These are phyloP conservation scores for Colletotrichum sp. DNA, from an alignment of 2,329 filamentous ascomycete genomes.

Conservation along the genomic window DNA sequence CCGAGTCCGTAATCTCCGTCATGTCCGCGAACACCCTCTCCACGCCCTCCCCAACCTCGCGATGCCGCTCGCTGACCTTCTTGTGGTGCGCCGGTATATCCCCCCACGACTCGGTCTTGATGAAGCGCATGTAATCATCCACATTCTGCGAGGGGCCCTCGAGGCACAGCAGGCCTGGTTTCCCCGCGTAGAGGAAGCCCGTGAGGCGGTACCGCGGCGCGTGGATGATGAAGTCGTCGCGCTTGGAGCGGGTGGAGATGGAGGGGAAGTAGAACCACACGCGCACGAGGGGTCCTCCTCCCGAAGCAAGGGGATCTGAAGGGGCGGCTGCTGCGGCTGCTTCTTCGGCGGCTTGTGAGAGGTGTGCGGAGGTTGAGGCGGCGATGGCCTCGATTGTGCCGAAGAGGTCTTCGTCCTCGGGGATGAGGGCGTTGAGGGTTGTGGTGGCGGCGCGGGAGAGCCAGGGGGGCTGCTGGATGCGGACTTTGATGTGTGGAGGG, in stretches of 20 bases:
- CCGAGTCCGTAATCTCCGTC: slow-evolving; percentile 57
- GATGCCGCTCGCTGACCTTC: slow-evolving; percentile 62
- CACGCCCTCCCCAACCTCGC: slow-evolving; percentile 34
- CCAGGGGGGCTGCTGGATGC: slow-evolving; percentile 55
- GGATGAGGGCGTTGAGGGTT: slow-evolving; percentile 41
- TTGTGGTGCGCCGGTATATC: slow-evolving; percentile 67
- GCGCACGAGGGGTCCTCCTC: slow-evolving; percentile 41
- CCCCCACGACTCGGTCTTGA: slow-evolving; percentile 68
- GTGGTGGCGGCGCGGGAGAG: slow-evolving; percentile 53
- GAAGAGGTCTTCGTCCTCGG: slow-evolving; percentile 46
- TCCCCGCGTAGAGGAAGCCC: slow-evolving; percentile 65
- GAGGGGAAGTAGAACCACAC: slow-evolving; percentile 71
- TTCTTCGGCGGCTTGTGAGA: slow-evolving; percentile 29
- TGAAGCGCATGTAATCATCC: slow-evolving; percentile 66
- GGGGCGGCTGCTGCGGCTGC: background rate
- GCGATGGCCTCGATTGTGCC: slow-evolving; percentile 49
- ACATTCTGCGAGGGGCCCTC: slow-evolving; percentile 52
- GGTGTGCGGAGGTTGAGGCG: slow-evolving; percentile 34
- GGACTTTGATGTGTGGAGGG: slow-evolving; percentile 43
- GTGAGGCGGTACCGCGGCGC: slow-evolving; percentile 58
- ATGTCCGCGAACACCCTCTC: slow-evolving; percentile 57
- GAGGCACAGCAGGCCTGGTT: slow-evolving; percentile 59
- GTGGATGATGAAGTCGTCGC: slow-evolving; percentile 60
- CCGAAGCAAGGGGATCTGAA: background rate
- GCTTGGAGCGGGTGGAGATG: slow-evolving; percentile 62